These are phyloP conservation scores for Didymella sp. DNA, from an alignment of 2,329 filamentous ascomycete genomes.

Conservation along the genomic window DNA sequence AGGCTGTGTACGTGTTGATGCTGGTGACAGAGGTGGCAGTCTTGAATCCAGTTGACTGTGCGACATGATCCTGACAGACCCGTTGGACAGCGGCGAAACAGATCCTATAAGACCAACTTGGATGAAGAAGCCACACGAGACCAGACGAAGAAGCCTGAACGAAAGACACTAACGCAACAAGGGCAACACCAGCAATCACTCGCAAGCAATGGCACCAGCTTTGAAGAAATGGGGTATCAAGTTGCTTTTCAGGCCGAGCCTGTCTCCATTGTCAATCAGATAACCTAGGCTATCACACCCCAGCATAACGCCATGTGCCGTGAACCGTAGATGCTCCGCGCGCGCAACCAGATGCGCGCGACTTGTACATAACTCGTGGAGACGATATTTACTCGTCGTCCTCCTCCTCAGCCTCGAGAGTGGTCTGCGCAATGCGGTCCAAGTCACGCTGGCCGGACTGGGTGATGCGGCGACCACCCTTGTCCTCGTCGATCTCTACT, in stretches of 20 bases:
- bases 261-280: conserved; percentile 40
- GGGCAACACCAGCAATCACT: background rate
- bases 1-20: background rate
- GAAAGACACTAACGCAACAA: no score
- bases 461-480: conserved; percentile 97
- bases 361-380: background rate
- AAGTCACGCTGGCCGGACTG: conserved; percentile 98
- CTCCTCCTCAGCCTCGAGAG: conserved; percentile 59
- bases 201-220: background rate
- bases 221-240: conserved; percentile 34
- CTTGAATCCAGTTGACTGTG: background rate
- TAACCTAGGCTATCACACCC: conserved; percentile 45
- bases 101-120: background rate
- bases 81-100: background rate
- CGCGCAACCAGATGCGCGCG: background rate
- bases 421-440: conserved; percentile 71
- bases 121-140: background rate
- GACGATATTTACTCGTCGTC: conserved; percentile 47
- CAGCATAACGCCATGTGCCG: conserved; percentile 49
- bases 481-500: conserved; percentile 96
- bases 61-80: background rate
- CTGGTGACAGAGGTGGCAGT: background rate
- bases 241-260: conserved; percentile 44
- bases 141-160: no score
- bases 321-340: conserved; percentile 42